Evolutionary conservation across 2,329 filamentous ascomycete genomes (phyloP).

Genomic region (Lasiodiplodia hormozganensis): DNA sequence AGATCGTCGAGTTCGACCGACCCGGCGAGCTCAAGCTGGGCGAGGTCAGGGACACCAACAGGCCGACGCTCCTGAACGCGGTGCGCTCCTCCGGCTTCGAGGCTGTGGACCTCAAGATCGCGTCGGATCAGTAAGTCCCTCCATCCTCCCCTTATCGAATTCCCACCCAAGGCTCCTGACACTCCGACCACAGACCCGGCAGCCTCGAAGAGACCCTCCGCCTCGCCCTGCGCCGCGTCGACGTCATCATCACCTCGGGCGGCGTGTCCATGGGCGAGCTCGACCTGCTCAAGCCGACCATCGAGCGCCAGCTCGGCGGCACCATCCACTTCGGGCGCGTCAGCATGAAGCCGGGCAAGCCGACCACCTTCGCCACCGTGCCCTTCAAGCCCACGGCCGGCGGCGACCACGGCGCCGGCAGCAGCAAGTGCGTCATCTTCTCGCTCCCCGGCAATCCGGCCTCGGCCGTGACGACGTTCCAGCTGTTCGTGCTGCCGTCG

Average conservation of each 20-base stretch:
- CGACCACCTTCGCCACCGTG: constrained; percentile 93
- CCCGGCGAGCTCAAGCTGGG: constrained; percentile 71
- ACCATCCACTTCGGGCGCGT: constrained; percentile 97
- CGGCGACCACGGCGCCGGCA: constrained; percentile 58
- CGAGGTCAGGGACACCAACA: constrained; percentile 92
- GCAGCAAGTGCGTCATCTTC: constrained; percentile 73
- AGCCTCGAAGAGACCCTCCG: constrained; percentile 80
- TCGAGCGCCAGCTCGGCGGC: constrained; percentile 87
- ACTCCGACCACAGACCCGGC: constrained; percentile 57
- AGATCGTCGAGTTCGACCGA: constrained; percentile 79
- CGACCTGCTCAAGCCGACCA: constrained; percentile 93
- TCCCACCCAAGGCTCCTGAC: constrained; percentile 10
- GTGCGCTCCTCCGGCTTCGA: constrained; percentile 76
- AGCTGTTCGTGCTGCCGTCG: constrained; percentile 90
- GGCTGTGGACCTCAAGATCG: constrained; percentile 85
- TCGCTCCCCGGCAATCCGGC: constrained; percentile 93
- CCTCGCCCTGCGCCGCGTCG: constrained; percentile 73
- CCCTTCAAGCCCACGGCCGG: constrained; percentile 60
- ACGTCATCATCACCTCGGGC: constrained; percentile 88
- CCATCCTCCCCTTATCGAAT: not conserved
- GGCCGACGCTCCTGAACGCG: constrained; percentile 84
- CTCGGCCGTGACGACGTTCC: constrained; percentile 88
- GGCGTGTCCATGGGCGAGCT: constrained; percentile 98
- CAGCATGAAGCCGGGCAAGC: constrained; percentile 97
- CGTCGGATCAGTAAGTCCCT: constrained; percentile 65